A percentile compares a stretch with the other conserved stretches of the same genome.
Conservation (phyloP, 768 basidiomycete species). For the Aureoboletus auriporus region DNA sequence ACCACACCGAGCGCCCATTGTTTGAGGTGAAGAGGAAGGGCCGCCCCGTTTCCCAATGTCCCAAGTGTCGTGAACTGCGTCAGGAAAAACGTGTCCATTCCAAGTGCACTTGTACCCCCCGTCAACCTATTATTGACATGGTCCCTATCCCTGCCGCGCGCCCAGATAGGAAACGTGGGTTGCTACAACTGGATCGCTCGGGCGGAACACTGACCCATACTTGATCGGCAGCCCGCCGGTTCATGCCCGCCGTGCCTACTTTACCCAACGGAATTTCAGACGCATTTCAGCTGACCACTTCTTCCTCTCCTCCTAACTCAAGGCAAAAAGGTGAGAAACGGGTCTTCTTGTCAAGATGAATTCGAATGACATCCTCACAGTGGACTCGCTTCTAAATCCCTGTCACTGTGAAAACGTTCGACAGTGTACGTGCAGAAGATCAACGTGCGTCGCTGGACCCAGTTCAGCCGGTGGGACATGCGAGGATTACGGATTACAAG, state of each 20-base stretch:
- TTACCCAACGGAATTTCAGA: slow-evolving; percentile 73
- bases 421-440: slow-evolving; percentile 47
- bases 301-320: slow-evolving; percentile 35
- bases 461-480: slow-evolving; percentile 1
- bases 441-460: slow-evolving; percentile 1
- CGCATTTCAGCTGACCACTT: slow-evolving; percentile 31
- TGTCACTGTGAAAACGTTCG: slow-evolving; percentile 56
- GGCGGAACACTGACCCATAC: slow-evolving; percentile 16
- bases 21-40: slow-evolving; percentile 95
- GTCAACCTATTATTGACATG: slow-evolving; percentile 27
- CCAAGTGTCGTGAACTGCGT: slow-evolving; percentile 76
- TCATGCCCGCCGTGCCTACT: slow-evolving; percentile 66
- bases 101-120: slow-evolving; percentile 68
- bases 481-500: slow-evolving; percentile 23
- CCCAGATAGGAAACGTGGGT: slow-evolving; percentile 33
- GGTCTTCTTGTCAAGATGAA: neutral
- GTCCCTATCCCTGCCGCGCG: slow-evolving; percentile 31
- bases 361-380: slow-evolving; percentile 22
- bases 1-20: slow-evolving; percentile 83
- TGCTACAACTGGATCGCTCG: neutral
- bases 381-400: slow-evolving; percentile 59
- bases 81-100: slow-evolving; percentile 79
- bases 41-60: slow-evolving; percentile 86
- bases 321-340: slow-evolving; percentile 46
- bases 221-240: slow-evolving; percentile 52